Conservation (phyloP, 257 asterid genomes). For the Solanum pinnatisectum region DNA sequence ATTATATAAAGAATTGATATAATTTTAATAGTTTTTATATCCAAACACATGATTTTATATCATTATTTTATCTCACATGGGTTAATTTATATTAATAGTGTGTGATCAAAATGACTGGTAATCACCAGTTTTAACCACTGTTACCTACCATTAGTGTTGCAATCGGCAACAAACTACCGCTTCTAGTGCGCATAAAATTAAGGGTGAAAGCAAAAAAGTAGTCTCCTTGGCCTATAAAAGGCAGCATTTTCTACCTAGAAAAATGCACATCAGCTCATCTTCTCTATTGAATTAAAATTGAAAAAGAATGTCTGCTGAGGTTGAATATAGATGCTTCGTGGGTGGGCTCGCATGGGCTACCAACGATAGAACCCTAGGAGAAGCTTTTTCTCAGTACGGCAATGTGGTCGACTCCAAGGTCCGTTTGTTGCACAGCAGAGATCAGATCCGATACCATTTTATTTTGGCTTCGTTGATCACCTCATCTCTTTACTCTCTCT, state of each 20-base stretch:
- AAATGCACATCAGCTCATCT: not conserved
- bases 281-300: not conserved
- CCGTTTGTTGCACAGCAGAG: conserved; percentile 24
- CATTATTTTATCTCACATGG: no score
- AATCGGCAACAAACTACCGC: not conserved
- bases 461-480: conserved; percentile 17
- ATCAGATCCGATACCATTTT: conserved; percentile 8
- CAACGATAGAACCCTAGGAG: conserved; percentile 34
- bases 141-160: not conserved
- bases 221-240: not conserved
- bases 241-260: not conserved
- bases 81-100: no score
- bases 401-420: conserved; percentile 65
- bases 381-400: conserved; percentile 47
- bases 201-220: not conserved
- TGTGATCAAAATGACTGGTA: not conserved
- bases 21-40: no score
- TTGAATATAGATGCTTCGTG: conserved; percentile 18
- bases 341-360: conserved; percentile 61
- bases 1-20: no score
- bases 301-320: not conserved
- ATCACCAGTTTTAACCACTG: not conserved
- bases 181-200: not conserved
- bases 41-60: no score
- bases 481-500: conserved; percentile 13